phyloP scores from a whole-genome alignment of 139 green algal genomes.

The Micractinium sp. region DNA sequence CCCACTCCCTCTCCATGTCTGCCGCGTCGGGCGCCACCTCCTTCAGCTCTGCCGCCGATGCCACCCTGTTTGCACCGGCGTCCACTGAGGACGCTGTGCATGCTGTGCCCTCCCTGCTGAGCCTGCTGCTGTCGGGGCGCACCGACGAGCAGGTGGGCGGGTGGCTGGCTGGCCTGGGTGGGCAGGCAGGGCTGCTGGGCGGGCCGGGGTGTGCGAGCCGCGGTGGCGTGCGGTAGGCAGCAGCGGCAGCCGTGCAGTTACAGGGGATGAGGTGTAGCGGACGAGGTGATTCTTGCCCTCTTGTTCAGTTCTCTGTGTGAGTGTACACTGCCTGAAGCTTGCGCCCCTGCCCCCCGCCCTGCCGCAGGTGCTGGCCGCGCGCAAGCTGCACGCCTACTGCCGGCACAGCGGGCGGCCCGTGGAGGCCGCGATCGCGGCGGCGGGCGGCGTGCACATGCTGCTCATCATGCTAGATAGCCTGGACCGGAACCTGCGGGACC shows the following conservation, averaged over 20 bases:
- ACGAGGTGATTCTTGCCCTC: too few species aligned
- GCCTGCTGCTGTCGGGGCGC: conserved; percentile 30
- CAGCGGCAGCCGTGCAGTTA: background rate
- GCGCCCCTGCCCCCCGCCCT: background rate
- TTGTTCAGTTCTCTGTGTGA: too few species aligned
- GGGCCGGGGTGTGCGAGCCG: background rate
- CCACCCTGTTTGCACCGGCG: conserved; percentile 1
- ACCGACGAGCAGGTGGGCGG: conserved; percentile 24
- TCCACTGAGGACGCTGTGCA: conserved; percentile 34
- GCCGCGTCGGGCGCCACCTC: background rate
- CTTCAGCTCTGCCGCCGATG: background rate
- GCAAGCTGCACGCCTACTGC: conserved; percentile 40
- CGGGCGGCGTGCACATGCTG: conserved; percentile 36
- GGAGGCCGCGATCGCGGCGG: background rate
- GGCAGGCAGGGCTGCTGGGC: background rate
- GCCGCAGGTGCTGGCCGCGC: conserved; percentile 27
- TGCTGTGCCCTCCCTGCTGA: conserved; percentile 37
- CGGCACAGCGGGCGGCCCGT: conserved; percentile 21
- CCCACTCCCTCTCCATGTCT: background rate
- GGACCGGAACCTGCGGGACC: conserved; percentile 16
- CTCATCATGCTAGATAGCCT: conserved; percentile 37
- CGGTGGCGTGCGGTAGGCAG: background rate
- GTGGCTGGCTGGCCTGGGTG: background rate
- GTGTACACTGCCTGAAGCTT: too few species aligned
- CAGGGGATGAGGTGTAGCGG: background rate